These are phyloP conservation scores for Skeletonema marinoi DNA, from an alignment of 108 stramenopile genomes.

Conservation along the genomic window DNA sequence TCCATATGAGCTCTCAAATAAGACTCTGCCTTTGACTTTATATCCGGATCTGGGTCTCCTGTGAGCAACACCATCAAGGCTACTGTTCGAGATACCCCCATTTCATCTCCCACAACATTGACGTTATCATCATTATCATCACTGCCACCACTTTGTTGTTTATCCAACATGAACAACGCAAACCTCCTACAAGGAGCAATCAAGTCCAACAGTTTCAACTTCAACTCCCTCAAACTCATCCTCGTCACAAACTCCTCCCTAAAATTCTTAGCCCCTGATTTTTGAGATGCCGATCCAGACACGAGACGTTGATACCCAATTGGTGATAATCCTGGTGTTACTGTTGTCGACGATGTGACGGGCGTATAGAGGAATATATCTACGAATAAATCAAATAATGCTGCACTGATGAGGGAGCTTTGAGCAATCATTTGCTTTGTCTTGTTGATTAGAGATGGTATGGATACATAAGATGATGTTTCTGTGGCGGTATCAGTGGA, in stretches of 20 bases:
- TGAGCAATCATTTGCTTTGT: constrained; percentile 12
- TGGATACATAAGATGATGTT: background rate
- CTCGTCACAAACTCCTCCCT: constrained; percentile 25
- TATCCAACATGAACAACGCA: constrained; percentile 57
- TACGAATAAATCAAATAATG: constrained; percentile 66
- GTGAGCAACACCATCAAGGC: constrained; percentile 60
- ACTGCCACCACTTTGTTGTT: background rate
- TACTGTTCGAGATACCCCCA: constrained; percentile 61
- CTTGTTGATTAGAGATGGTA: constrained; percentile 4
- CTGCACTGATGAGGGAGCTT: constrained; percentile 31
- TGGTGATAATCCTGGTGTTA: constrained; percentile 77
- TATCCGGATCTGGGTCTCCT: constrained; percentile 65
- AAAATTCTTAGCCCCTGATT: constrained; percentile 65
- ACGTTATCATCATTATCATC: background rate
- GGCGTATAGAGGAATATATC: constrained; percentile 68
- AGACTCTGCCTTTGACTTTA: constrained; percentile 54
- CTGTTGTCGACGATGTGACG: background rate
- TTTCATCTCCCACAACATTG: background rate
- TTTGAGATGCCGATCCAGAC: constrained; percentile 37
- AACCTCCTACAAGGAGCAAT: constrained; percentile 67
- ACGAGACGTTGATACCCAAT: constrained; percentile 57
- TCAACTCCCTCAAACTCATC: constrained; percentile 35
- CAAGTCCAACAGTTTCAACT: constrained; percentile 67
- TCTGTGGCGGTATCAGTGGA: background rate
- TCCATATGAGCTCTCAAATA: constrained; percentile 75